Evolutionary conservation across 345 rosid genomes (phyloP).

Genomic region (Sonneratia alba): DNA sequence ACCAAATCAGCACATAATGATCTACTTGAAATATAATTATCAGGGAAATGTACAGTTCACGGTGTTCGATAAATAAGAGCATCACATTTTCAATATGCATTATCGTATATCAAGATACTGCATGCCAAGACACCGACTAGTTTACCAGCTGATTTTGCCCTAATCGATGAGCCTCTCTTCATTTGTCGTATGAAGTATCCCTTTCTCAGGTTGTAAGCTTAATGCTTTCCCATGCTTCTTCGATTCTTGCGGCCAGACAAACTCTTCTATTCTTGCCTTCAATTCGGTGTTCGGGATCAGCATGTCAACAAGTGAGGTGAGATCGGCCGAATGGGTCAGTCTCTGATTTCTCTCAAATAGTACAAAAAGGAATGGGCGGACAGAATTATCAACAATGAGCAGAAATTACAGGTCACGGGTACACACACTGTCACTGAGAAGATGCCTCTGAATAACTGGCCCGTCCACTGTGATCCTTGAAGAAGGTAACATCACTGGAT

Average conservation of each 20-base stretch:
- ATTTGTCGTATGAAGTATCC: conserved; percentile 51
- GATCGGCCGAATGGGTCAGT: conserved; percentile 92
- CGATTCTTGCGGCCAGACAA: conserved; percentile 46
- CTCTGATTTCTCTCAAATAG: conserved; percentile 29
- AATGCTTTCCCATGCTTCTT: conserved; percentile 38
- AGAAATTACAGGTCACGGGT: background rate
- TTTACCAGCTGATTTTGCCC: background rate
- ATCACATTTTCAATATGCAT: no score
- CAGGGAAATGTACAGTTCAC: no score
- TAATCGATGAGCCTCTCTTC: conserved; percentile 83
- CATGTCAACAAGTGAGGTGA: conserved; percentile 76
- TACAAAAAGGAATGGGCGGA: background rate
- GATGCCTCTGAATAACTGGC: conserved; percentile 96
- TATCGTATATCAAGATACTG: no score
- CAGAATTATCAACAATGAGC: background rate
- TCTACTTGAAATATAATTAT: no score
- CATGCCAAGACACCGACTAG: no score
- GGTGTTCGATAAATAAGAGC: no score
- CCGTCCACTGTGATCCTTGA: conserved; percentile 80
- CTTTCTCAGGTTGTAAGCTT: conserved; percentile 42
- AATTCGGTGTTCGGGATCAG: conserved; percentile 61
- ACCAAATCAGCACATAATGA: no score
- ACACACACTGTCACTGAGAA: conserved; percentile 72
- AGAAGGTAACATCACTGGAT: conserved; percentile 94
- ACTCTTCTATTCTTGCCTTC: conserved; percentile 80